phyloP scores from a whole-genome alignment of 306 rosid genomes.

The Quercus dentata region DNA sequence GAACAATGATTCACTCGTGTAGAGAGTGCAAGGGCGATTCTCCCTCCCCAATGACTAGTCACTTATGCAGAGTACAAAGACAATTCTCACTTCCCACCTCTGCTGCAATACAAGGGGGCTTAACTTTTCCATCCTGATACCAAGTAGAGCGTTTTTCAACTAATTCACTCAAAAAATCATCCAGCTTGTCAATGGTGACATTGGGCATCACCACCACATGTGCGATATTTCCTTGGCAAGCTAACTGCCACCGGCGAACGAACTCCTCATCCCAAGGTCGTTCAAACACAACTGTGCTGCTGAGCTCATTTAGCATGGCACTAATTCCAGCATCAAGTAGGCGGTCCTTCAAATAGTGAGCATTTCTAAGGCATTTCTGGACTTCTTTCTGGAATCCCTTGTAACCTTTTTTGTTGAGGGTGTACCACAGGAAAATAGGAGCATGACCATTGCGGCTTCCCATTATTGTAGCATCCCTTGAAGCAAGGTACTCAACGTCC shows the following conservation, averaged over 20 bases:
- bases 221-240: conserved; percentile 59
- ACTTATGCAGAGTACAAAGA: conserved; percentile 40
- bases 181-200: conserved; percentile 44
- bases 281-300: conserved; percentile 63
- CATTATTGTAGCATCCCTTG: conserved; percentile 74
- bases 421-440: conserved; percentile 71
- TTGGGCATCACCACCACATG: conserved; percentile 68
- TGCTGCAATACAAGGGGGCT: conserved; percentile 45
- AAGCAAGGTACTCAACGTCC: conserved; percentile 63
- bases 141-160: conserved; percentile 31
- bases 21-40: background rate
- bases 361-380: conserved; percentile 58
- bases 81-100: conserved; percentile 51
- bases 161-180: conserved; percentile 46
- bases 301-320: conserved; percentile 60
- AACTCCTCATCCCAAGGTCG: conserved; percentile 58
- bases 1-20: background rate
- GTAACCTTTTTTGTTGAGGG: conserved; percentile 56
- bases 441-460: conserved; percentile 74
- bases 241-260: conserved; percentile 53
- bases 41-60: background rate
- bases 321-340: conserved; percentile 46
- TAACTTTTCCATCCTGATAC: conserved; percentile 19
- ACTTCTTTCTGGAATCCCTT: conserved; percentile 64
- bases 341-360: conserved; percentile 48